Percentiles rank a stretch among this genome's conserved stretches.
Conservation (phyloP, 2,329 filamentous ascomycete species). For the Arachnomyces sp. region DNA sequence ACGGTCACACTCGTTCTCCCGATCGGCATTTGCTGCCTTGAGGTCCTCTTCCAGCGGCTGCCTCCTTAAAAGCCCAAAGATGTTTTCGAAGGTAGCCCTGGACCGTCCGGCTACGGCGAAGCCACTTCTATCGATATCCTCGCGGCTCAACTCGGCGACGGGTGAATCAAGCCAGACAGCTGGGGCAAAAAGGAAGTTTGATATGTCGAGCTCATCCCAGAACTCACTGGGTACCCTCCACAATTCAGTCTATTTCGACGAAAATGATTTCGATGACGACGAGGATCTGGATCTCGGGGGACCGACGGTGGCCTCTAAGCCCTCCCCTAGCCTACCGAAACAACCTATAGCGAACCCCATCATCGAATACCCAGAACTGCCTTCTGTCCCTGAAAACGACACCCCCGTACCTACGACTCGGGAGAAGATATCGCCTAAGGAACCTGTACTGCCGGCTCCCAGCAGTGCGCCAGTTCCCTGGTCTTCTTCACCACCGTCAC, state of each 20-base stretch:
- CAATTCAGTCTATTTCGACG: constrained; percentile 54
- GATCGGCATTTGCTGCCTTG: no score
- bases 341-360: constrained; percentile 14
- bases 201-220: constrained; percentile 21
- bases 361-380: constrained; percentile 29
- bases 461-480: constrained; percentile 59
- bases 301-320: constrained; percentile 17
- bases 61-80: constrained; percentile 15
- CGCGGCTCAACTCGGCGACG: constrained; percentile 19
- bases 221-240: constrained; percentile 36
- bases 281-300: constrained; percentile 54
- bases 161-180: constrained; percentile 19
- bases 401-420: background rate
- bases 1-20: no score
- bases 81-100: constrained; percentile 36
- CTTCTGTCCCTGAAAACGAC: constrained; percentile 21
- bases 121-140: constrained; percentile 25
- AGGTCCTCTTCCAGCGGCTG: no score
- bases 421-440: no score
- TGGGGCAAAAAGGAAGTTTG: constrained; percentile 33
- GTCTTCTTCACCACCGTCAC: constrained; percentile 52
- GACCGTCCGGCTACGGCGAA: constrained; percentile 27
- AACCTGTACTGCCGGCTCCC: constrained; percentile 17
- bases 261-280: constrained; percentile 83
- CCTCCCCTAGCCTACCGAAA: constrained; percentile 15